A percentile compares a stretch with the other conserved stretches of the same genome.
Conservation (phyloP, 331 rosid genomes). For the Saraca asoca region DNA sequence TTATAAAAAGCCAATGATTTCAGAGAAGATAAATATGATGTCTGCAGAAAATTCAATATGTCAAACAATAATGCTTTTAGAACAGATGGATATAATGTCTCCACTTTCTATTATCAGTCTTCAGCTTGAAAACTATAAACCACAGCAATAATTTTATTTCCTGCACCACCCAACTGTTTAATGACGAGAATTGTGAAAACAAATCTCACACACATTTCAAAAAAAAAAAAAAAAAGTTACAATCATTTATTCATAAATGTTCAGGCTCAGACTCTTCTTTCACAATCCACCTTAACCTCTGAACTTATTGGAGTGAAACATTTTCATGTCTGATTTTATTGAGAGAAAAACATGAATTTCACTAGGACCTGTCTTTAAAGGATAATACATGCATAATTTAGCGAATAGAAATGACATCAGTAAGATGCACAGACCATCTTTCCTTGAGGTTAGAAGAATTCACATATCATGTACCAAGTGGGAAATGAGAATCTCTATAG, state of each 20-base stretch:
- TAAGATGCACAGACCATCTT: slow-evolving; percentile 16
- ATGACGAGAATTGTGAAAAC: not conserved
- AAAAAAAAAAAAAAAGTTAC: not conserved
- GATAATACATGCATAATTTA: slow-evolving; percentile 5
- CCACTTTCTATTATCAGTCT: not conserved
- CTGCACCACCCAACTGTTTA: not conserved
- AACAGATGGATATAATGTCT: not conserved
- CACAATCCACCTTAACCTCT: not conserved
- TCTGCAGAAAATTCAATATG: too few relatives aligned
- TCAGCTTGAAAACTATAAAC: not conserved
- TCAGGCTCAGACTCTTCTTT: not conserved
- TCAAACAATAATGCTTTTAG: too few relatives aligned
- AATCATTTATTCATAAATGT: not conserved
- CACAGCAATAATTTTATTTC: not conserved
- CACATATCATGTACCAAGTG: slow-evolving; percentile 42
- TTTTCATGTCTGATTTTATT: not conserved
- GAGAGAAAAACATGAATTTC: not conserved
- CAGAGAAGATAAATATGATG: not conserved
- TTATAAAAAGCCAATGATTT: not conserved
- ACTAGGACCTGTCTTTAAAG: not conserved
- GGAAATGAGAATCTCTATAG: slow-evolving; percentile 47
- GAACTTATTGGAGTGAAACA: not conserved
- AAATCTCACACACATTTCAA: not conserved
- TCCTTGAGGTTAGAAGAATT: slow-evolving; percentile 42
- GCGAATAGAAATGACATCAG: slow-evolving; percentile 9